These are phyloP conservation scores for Fusarium scirpi DNA, from an alignment of 2,329 filamentous ascomycete genomes.

Conservation along the genomic window DNA sequence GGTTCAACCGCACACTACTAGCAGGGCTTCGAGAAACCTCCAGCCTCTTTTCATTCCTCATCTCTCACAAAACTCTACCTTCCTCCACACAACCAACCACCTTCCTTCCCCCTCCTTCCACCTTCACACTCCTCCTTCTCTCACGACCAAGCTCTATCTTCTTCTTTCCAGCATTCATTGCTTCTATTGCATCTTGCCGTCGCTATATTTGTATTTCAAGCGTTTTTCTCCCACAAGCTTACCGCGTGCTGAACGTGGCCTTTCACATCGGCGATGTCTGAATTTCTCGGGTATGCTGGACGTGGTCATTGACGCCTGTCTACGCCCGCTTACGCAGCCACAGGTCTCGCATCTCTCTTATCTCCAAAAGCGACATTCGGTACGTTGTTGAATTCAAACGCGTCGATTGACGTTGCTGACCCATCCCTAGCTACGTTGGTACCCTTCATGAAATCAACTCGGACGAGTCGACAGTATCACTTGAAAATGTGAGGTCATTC, in stretches of 20 bases:
- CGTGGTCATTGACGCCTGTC: conserved; percentile 45
- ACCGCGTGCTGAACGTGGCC: conserved; percentile 59
- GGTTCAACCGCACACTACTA: conserved; percentile 35
- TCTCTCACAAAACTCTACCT: conserved; percentile 52
- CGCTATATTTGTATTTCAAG: conserved; percentile 40
- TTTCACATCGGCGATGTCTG: conserved; percentile 62
- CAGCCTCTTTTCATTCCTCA: conserved; percentile 49
- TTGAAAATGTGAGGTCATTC: conserved; percentile 94
- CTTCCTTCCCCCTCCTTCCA: conserved; percentile 39
- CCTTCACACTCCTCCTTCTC: conserved; percentile 24
- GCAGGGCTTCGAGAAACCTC: conserved; percentile 45
- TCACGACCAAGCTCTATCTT: conserved; percentile 18
- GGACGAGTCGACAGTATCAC: conserved; percentile 93
- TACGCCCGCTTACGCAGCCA: conserved; percentile 50
- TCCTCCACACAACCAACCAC: conserved; percentile 47
- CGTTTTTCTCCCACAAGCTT: conserved; percentile 45
- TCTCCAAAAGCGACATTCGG: conserved; percentile 98
- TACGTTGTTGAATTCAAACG: conserved; percentile 59
- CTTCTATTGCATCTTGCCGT: conserved; percentile 35
- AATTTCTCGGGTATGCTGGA: conserved; percentile 68
- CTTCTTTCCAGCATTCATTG: conserved; percentile 26
- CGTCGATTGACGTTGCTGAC: conserved; percentile 49
- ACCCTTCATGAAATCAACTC: conserved; percentile 98
- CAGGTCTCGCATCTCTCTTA: conserved; percentile 93
- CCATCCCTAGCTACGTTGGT: conserved; percentile 82